A percentile compares a stretch with the other conserved stretches of the same genome.
Conservation (phyloP, 371 early-diverging fungal species). For the Haplosporangium sp. region DNA sequence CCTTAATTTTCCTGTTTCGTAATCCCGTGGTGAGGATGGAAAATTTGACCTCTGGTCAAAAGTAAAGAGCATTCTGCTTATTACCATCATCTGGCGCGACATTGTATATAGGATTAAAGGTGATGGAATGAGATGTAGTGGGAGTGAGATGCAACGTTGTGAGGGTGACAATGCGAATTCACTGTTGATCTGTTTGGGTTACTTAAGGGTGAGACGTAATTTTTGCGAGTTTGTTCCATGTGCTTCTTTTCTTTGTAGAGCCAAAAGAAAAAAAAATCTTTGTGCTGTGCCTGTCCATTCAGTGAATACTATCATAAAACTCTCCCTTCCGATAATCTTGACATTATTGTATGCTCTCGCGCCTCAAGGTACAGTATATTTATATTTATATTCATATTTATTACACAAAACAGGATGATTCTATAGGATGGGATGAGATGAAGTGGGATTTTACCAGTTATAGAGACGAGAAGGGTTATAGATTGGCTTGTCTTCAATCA, state of each 20-base stretch:
- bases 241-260: constrained; percentile 5
- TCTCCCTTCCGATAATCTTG: background rate
- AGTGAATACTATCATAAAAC: background rate
- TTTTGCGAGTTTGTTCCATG: constrained; percentile 23
- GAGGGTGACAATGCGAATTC: constrained; percentile 5
- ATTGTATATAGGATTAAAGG: constrained; percentile 18
- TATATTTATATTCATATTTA: constrained; percentile 16
- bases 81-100: constrained; percentile 59
- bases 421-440: constrained; percentile 12
- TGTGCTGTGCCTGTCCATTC: constrained; percentile 3
- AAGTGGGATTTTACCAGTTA: constrained; percentile 73
- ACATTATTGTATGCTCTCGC: background rate
- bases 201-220: constrained; percentile 14
- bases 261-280: background rate
- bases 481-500: constrained; percentile 81
- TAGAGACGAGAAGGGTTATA: constrained; percentile 81
- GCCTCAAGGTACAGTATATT: background rate
- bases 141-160: constrained; percentile 6
- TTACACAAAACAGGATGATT: constrained; percentile 10
- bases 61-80: no score
- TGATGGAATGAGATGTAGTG: constrained; percentile 13
- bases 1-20: background rate
- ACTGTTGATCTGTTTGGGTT: constrained; percentile 19
- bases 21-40: background rate
- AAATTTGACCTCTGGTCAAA: background rate